Evolutionary conservation across 1,284 basidiomycete species (phyloP).

Genomic region (Inonotus hispidus): DNA sequence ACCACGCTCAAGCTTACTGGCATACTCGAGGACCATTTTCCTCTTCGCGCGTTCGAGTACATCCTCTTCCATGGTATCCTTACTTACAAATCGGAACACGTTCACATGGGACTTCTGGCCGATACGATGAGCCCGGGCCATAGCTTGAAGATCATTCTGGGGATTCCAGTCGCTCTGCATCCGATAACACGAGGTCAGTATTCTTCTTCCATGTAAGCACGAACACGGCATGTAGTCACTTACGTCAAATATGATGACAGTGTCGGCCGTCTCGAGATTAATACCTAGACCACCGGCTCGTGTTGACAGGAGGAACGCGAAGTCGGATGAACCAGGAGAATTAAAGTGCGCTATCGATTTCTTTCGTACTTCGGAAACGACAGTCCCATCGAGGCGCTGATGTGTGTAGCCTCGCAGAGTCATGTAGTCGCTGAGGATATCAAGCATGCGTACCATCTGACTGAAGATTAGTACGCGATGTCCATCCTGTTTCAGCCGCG

Average conservation of each 20-base stretch:
- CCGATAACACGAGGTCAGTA: constrained; percentile 1
- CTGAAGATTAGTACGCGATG: constrained; percentile 98
- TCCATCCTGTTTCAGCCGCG: constrained; percentile 83
- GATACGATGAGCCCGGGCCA: constrained; percentile 97
- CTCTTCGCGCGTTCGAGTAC: constrained; percentile 97
- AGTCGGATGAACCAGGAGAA: constrained; percentile 65
- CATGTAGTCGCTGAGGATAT: constrained; percentile 99
- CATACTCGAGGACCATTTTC: constrained; percentile 99
- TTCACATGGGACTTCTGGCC: constrained; percentile 98
- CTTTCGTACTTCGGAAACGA: constrained; percentile 78
- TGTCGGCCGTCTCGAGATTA: constrained; percentile 97
- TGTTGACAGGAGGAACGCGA: constrained; percentile 85
- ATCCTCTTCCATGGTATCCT: constrained; percentile 99
- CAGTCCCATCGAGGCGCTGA: constrained; percentile 72
- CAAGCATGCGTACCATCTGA: constrained; percentile 99
- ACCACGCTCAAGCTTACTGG: constrained; percentile 62
- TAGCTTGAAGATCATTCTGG: constrained; percentile 97
- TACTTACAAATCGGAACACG: constrained; percentile 97
- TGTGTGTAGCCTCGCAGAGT: constrained; percentile 78
- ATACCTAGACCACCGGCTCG: constrained; percentile 97
- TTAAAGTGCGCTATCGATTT: constrained; percentile 80
- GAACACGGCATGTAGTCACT: constrained; percentile 36
- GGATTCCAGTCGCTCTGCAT: constrained; percentile 90
- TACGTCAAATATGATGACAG: constrained; percentile 97
- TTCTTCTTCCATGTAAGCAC: constrained; percentile 3